phyloP scores from a whole-genome alignment of 768 basidiomycete genomes.

The Suillus decipiens region DNA sequence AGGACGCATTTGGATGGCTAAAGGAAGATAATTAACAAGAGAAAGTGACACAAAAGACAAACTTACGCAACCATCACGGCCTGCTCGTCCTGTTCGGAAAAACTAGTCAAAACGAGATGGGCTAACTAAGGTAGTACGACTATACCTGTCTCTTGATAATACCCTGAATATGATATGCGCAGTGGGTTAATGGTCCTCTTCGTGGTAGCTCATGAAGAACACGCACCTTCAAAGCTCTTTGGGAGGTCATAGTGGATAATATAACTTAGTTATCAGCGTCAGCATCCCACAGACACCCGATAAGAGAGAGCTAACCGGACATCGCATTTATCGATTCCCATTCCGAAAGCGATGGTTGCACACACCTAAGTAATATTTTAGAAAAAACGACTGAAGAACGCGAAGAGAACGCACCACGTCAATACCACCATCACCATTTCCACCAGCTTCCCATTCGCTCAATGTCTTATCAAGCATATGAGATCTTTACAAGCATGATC shows the following conservation, averaged over 20 bases:
- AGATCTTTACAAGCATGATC: constrained; percentile 33
- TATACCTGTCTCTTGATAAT: constrained; percentile 85
- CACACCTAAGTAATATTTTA: constrained; percentile 51
- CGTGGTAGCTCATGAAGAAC: neutral
- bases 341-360: constrained; percentile 82
- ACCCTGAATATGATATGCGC: constrained; percentile 46
- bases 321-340: constrained; percentile 84
- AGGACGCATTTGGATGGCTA: constrained; percentile 81
- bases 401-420: constrained; percentile 54
- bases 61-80: constrained; percentile 71
- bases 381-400: neutral
- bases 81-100: constrained; percentile 61
- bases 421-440: constrained; percentile 50
- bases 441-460: constrained; percentile 62
- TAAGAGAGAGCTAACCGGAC: constrained; percentile 49
- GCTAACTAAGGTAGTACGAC: neutral
- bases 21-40: neutral
- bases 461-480: constrained; percentile 52
- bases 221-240: constrained; percentile 77
- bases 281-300: neutral
- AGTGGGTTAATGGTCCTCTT: neutral
- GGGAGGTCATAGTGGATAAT: constrained; percentile 83
- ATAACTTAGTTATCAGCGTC: constrained; percentile 44
- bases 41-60: neutral
- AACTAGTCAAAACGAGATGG: constrained; percentile 7